Percentiles rank a stretch among this genome's conserved stretches.
Conservation (phyloP, 2,329 filamentous ascomycete species). For the Colletotrichum musicola region DNA sequence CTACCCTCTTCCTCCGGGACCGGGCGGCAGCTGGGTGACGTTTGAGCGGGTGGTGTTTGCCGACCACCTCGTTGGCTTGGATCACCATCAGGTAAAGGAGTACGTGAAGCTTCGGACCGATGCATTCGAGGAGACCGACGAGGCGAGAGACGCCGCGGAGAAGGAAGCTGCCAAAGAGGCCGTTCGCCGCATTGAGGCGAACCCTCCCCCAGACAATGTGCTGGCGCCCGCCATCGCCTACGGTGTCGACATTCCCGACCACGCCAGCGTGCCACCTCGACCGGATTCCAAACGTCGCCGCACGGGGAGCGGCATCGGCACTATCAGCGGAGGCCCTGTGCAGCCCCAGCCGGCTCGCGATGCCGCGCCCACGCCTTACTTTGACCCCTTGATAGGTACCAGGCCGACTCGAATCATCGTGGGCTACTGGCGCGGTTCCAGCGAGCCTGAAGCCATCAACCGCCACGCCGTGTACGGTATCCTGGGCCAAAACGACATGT, state of each 20-base stretch:
- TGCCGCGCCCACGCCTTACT: slow-evolving; percentile 7
- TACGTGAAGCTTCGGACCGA: slow-evolving; percentile 69
- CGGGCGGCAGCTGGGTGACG: slow-evolving; percentile 74
- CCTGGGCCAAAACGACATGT: slow-evolving; percentile 73
- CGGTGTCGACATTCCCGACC: slow-evolving; percentile 62
- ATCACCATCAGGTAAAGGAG: slow-evolving; percentile 71
- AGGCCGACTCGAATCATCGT: slow-evolving; percentile 70
- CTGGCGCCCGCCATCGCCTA: slow-evolving; percentile 63
- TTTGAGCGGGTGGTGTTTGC: slow-evolving; percentile 72
- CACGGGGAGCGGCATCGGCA: slow-evolving; percentile 52
- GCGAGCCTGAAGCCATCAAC: slow-evolving; percentile 58
- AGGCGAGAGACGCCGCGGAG: slow-evolving; percentile 55
- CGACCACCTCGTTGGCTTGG: slow-evolving; percentile 66
- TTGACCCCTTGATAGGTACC: slow-evolving; percentile 63
- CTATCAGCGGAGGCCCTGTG: slow-evolving; percentile 47
- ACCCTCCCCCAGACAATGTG: slow-evolving; percentile 58
- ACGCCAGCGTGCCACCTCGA: slow-evolving; percentile 49
- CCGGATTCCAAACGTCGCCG: slow-evolving; percentile 63
- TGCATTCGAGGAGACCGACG: slow-evolving; percentile 50
- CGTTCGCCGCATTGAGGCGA: slow-evolving; percentile 55
- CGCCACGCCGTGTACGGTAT: slow-evolving; percentile 75
- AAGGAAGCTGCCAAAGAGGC: slow-evolving; percentile 61
- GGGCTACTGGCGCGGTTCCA: slow-evolving; percentile 71
- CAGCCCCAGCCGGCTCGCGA: slow-evolving; percentile 27
- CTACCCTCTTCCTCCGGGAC: slow-evolving; percentile 66